Evolutionary conservation across 2,329 filamentous ascomycete species (phyloP).

Genomic region (Paecilomyces formosus): DNA sequence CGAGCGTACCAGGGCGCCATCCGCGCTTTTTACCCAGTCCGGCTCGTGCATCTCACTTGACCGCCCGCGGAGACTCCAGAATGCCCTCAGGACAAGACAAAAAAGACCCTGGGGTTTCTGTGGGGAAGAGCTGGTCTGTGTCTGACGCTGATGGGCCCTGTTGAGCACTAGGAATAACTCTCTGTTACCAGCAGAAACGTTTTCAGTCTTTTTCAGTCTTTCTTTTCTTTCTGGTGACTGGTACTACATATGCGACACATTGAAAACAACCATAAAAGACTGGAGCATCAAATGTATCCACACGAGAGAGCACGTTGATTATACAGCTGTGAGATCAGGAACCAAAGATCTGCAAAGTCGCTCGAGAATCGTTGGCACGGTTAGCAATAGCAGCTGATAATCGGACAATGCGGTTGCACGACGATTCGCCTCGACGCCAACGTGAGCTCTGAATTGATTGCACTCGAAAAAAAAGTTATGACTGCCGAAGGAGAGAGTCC

Average conservation of each 20-base stretch:
- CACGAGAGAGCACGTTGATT: background rate
- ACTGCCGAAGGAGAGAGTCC: slow-evolving; percentile 1
- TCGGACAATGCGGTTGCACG: background rate
- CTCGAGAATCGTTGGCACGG: background rate
- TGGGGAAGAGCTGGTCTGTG: background rate
- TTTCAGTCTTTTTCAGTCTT: background rate
- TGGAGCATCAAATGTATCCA: background rate
- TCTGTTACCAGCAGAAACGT: background rate
- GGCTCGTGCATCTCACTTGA: background rate
- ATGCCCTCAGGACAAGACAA: background rate
- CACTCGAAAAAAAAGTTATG: slow-evolving; percentile 1
- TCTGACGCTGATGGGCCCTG: background rate
- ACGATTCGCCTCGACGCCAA: background rate
- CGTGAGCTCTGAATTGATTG: background rate
- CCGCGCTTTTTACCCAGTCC: background rate
- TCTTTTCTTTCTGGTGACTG: background rate
- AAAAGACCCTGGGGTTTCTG: background rate
- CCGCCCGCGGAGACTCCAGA: background rate
- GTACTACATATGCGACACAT: background rate
- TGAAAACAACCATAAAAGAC: background rate
- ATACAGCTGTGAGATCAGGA: background rate
- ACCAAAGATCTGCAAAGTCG: background rate
- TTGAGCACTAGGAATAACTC: background rate
- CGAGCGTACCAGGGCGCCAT: background rate
- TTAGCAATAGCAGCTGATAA: background rate